Base-by-base conservation (phyloP, 2,329 filamentous ascomycete genomes). In the Thielaviopsis ethacetica region DNA sequence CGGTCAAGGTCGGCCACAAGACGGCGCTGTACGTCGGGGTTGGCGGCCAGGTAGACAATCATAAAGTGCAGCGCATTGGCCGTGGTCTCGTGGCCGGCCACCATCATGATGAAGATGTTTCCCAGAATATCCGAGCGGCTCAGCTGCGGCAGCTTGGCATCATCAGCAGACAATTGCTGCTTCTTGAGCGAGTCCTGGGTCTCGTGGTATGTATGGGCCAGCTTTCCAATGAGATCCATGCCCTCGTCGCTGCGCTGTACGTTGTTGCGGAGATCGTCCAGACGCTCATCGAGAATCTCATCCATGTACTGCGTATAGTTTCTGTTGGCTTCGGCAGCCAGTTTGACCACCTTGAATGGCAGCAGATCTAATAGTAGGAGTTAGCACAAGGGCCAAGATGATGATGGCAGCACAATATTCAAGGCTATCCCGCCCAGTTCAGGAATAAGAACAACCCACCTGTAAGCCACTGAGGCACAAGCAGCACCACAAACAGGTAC, bases 11-110 rank as follows among this genome's bases (percentile, higher is more conserved):
- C 86, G 52, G 75, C 71, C 64, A 91, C 87, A 3, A 91, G 70
- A 6, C 74, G 74, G 24, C 79, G 76, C 66, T 93, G 88, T 0
- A 78, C 78, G 1, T 73, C 69, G 5, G 81, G 81, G 64, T 84
- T 77, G 64, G 81, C 78, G 15, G 86, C 87, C 5, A 91, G 76
- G 64, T 82, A 77, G 41, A 88, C 67, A 3, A 90, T 70, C 1
- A 82, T 76, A 67, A 87, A 90, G 70, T 91, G 84, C 47, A 90
- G 74, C 3, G 80, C 78, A 68, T 87, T 88, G 54, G 86, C 86
- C 1, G 86, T 86, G 1, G 87, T 91, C 69, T 93, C 88, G 69
- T 93, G 86, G 13, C 88, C 88, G 0, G 88, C 87, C 1, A 91
- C 74, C 62, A 80, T 75, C 70, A 83, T 81, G 64, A 84, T 73